Conservation (phyloP, 2,329 filamentous ascomycete species). For the Exophiala sideris region DNA sequence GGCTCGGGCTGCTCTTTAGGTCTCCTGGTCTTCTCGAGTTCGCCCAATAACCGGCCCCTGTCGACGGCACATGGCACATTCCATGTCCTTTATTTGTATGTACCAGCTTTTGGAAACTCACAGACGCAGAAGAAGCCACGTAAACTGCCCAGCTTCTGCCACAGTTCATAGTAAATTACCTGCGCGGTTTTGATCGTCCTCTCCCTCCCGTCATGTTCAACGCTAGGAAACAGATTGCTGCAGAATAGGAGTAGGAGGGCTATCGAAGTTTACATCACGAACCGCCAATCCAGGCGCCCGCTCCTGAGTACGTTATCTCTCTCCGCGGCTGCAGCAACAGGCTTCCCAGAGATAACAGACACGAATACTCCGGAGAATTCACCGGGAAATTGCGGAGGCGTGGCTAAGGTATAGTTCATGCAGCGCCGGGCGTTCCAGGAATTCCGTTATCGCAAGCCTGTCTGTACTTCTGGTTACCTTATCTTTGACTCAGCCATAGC, state of each 20-base stretch:
- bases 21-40: background rate
- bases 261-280: too few species aligned
- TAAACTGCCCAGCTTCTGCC: background rate
- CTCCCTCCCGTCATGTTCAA: background rate
- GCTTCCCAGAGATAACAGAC: background rate
- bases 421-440: background rate
- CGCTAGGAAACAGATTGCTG: background rate
- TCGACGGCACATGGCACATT: constrained; percentile 1
- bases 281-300: background rate
- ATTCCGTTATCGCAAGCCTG: too few species aligned
- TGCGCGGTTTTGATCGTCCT: too few species aligned
- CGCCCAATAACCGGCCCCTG: constrained; percentile 1
- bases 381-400: background rate
- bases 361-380: background rate
- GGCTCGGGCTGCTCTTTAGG: background rate
- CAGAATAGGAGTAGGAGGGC: too few species aligned
- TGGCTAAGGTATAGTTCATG: background rate
- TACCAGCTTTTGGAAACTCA: background rate
- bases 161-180: too few species aligned
- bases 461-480: too few species aligned
- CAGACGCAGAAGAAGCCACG: background rate
- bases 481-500: too few species aligned
- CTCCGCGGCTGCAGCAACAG: too few species aligned
- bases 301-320: background rate
- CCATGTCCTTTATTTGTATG: background rate